A percentile compares a stretch with the other conserved stretches of the same genome.
Conservation (phyloP, 805 yeast genomes). For the Candida nitratophila region DNA sequence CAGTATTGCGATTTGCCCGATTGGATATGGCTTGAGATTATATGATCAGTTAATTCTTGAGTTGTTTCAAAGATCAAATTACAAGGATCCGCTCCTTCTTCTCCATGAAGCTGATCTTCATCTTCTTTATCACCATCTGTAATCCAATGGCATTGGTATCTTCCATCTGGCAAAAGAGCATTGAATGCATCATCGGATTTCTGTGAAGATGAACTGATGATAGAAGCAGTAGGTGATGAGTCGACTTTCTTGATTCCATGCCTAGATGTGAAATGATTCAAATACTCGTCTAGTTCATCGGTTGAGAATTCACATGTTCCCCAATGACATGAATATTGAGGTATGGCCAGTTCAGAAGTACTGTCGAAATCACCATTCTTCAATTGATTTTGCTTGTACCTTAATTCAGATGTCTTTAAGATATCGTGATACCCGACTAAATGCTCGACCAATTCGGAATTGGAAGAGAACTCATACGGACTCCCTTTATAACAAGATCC, state of each 20-base stretch:
- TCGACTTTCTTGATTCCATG: conserved; percentile 32
- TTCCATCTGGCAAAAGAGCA: neutral
- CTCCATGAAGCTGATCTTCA: too few species aligned
- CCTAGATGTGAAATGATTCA: conserved; percentile 49
- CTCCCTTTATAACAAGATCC: too few species aligned
- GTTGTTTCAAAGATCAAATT: conserved; percentile 40
- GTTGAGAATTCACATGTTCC: conserved; percentile 56
- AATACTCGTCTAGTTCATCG: conserved; percentile 42
- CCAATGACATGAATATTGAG: conserved; percentile 62
- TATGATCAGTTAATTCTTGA: conserved; percentile 63
- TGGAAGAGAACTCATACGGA: conserved; percentile 15
- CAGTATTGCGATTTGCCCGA: conserved; percentile 61
- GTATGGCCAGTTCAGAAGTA: conserved; percentile 3
- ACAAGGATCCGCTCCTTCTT: conserved; percentile 32
- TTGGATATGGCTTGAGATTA: conserved; percentile 62
- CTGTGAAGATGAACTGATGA: too few species aligned
- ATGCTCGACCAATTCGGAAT: conserved; percentile 39
- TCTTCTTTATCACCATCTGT: neutral
- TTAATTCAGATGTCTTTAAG: too few species aligned
- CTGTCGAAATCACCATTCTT: conserved; percentile 18
- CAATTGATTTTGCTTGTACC: neutral
- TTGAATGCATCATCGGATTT: conserved; percentile 6
- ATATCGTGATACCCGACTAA: conserved; percentile 24
- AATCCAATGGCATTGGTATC: neutral
- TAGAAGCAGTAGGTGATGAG: too few species aligned